Evolutionary conservation across 148 eudicot genomes (phyloP), one percentile per base, ranked within the genome.

Genomic region (Rhododendron mucronatum): DNA sequence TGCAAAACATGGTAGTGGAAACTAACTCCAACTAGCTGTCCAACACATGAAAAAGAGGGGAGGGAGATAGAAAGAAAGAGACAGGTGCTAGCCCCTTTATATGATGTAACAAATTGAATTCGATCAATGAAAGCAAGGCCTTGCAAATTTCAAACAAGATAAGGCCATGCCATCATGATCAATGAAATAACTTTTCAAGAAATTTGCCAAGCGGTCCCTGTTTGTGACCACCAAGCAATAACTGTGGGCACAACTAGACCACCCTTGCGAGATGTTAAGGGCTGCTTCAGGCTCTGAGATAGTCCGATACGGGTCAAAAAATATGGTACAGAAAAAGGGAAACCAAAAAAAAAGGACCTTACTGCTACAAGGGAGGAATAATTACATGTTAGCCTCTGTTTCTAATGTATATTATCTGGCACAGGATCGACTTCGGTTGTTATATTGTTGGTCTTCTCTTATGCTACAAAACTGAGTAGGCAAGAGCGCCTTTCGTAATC

Each of bases 391-490:
- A 71, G 57, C 21, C 44, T 18, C 14, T 23, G 51, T 47, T 83
- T 65, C 76, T 83, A 47, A 47, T 9, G 35, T 48, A 69, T 71
- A 69, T 69, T 47, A 45, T 51, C 85, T n/a, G 45, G n/a, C 85
- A 76, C 44, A 35, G n/a, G 9, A 30, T 28, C 3, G 3, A 28
- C 35, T 69, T 26, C 6, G 50, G 47, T 76, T 28, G 50, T 47
- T 67, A 37, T 65, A 8, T 18, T 20, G 13, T 16, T 65, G 85
- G 85, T 48, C 69, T 61, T 23, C 59, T 28, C 81, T 71, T 71
- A 37, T 81, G 28, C 88, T 86, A 82, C 88, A 81, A 81, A 82
- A 86, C 47, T 86, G 76, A 71, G 88, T 44, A 18, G 81, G 73
- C 88, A 1, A 51, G 83, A 73, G 84, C 88, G 35, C n/a, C 53